Evolutionary conservation across 2,329 filamentous ascomycete species (phyloP).

Genomic region (Scleromitrula shiraiana): DNA sequence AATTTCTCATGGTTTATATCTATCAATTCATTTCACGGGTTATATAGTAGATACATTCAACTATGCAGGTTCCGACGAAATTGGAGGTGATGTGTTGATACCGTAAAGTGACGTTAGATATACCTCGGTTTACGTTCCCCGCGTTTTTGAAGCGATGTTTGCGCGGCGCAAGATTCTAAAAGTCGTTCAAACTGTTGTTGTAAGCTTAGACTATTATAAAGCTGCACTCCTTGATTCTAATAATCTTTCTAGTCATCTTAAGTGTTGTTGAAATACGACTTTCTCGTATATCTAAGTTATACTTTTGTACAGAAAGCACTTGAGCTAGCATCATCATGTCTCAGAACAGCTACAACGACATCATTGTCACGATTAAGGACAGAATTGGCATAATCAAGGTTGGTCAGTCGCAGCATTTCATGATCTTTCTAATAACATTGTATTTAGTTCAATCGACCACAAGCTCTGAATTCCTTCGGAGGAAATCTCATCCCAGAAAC

Average conservation of each 20-base stretch:
- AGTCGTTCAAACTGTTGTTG: no score
- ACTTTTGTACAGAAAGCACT: no score
- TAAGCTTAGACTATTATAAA: no score
- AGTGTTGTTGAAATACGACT: neutral
- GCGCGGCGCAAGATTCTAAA: no score
- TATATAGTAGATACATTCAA: no score
- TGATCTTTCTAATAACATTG: slow-evolving; percentile 32
- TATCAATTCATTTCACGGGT: neutral
- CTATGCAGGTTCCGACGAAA: no score
- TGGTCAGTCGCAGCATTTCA: neutral
- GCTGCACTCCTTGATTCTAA: no score
- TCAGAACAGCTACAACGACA: slow-evolving; percentile 32
- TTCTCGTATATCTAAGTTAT: neutral
- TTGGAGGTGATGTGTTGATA: no score
- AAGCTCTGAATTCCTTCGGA: slow-evolving; percentile 40
- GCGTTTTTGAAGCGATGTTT: no score
- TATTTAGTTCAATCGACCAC: slow-evolving; percentile 39
- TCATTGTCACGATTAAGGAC: slow-evolving; percentile 36
- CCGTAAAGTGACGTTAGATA: no score
- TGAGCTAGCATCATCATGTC: slow-evolving; percentile 12
- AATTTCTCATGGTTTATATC: neutral
- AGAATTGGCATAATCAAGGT: slow-evolving; percentile 40
- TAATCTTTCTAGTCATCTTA: neutral
- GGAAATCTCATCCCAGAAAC: slow-evolving; percentile 37
- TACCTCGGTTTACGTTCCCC: no score